These are phyloP conservation scores for Nematocida sp. DNA, from an alignment of 371 early-diverging fungal species.

Conservation along the genomic window DNA sequence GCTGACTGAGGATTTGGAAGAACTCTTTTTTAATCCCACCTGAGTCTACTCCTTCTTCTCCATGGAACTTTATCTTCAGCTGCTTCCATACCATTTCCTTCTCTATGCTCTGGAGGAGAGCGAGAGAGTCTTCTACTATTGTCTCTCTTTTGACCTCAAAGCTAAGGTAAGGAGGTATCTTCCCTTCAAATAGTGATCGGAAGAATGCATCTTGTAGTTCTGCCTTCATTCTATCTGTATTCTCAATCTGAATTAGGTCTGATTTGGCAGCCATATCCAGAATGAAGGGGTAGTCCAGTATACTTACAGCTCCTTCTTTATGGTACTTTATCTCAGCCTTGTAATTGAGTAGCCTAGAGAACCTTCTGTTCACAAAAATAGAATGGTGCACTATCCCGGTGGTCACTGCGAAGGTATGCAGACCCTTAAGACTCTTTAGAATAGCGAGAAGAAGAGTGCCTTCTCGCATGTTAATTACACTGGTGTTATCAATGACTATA, in stretches of 20 bases:
- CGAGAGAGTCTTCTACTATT: constrained; percentile 59
- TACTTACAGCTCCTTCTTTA: constrained; percentile 49
- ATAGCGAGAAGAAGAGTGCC: constrained; percentile 39
- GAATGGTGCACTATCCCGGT: constrained; percentile 42
- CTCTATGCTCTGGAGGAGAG: constrained; percentile 49
- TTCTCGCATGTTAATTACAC: constrained; percentile 49
- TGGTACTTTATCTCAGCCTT: constrained; percentile 59
- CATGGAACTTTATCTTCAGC: constrained; percentile 64
- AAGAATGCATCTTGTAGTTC: constrained; percentile 64
- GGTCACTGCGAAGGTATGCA: constrained; percentile 58
- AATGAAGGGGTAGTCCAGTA: constrained; percentile 59
- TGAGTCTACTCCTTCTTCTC: constrained; percentile 73
- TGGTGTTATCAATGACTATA: constrained; percentile 40
- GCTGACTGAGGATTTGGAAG: constrained; percentile 67
- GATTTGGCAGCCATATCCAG: constrained; percentile 62
- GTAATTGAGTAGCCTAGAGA: constrained; percentile 57
- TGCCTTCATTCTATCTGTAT: constrained; percentile 61
- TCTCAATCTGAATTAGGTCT: constrained; percentile 62
- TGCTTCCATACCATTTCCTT: constrained; percentile 60
- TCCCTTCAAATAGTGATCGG: constrained; percentile 63
- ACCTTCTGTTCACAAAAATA: constrained; percentile 55
- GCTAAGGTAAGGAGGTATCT: constrained; percentile 61
- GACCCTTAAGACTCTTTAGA: constrained; percentile 52
- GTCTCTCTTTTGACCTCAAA: constrained; percentile 56
- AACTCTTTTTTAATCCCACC: constrained; percentile 73